phyloP scores from a whole-genome alignment of 23 red algal species.

The Gracilaria gracilis region DNA sequence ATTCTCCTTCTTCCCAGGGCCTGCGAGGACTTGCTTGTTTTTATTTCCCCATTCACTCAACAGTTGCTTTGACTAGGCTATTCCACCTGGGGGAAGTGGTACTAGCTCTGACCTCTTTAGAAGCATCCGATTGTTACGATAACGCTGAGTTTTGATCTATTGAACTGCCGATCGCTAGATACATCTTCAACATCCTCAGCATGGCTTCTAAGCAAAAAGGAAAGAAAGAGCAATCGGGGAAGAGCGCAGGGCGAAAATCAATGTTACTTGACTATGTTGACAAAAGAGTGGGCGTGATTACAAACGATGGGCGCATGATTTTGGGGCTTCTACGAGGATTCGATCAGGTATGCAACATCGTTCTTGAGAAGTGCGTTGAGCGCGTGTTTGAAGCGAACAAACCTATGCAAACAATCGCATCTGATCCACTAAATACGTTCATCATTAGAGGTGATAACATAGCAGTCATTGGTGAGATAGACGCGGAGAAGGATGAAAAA shows the following conservation, averaged over 20 bases:
- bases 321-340: constrained; percentile 56
- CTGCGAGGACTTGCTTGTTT: neutral
- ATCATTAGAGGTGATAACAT: constrained; percentile 82
- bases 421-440: constrained; percentile 47
- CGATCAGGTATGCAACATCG: constrained; percentile 77
- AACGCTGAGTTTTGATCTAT: neutral
- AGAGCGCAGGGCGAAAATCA: constrained; percentile 34
- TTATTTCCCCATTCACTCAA: neutral
- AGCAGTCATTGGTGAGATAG: constrained; percentile 71
- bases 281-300: constrained; percentile 76
- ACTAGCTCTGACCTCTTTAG: neutral
- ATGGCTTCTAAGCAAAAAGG: constrained; percentile 34
- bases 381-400: constrained; percentile 59
- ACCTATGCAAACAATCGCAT: constrained; percentile 38
- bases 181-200: neutral
- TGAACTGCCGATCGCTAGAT: neutral
- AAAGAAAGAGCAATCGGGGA: constrained; percentile 27
- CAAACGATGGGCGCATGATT: constrained; percentile 73
- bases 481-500: constrained; percentile 59
- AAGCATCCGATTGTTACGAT: neutral
- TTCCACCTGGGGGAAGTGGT: neutral
- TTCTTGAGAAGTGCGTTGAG: constrained; percentile 68
- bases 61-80: neutral
- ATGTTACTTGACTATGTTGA: constrained; percentile 66
- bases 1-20: neutral